Conservation (phyloP, 129 eudicot genomes). For the Oenanthe sinensis region DNA sequence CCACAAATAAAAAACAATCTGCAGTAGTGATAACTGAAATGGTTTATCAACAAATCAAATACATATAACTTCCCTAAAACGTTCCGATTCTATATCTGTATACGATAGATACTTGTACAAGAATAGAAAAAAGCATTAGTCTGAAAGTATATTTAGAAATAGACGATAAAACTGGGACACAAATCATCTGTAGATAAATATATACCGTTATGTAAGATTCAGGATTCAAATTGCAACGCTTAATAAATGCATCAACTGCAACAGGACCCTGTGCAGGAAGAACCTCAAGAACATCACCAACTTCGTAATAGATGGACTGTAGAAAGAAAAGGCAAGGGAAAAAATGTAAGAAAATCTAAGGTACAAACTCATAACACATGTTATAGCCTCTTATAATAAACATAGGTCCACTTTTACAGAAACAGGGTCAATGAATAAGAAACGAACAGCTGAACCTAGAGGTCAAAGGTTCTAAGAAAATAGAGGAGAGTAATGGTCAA, state of each 20-base stretch:
- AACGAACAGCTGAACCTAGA: neutral
- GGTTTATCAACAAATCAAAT: neutral
- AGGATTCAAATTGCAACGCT: constrained; percentile 73
- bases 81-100: neutral
- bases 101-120: neutral
- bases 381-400: neutral
- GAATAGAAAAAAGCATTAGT: neutral
- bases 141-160: neutral
- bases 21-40: neutral
- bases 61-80: neutral
- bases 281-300: constrained; percentile 91
- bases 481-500: neutral
- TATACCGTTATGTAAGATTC: constrained; percentile 71
- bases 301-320: constrained; percentile 66
- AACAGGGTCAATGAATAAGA: neutral
- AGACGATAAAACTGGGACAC: neutral
- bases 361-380: neutral
- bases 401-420: neutral
- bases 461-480: neutral
- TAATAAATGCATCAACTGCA: constrained; percentile 69
- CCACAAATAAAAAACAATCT: neutral
- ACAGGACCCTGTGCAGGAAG: constrained; percentile 74
- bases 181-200: neutral
- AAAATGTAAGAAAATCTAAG: neutral
- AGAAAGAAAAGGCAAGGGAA: constrained; percentile 16